Base-by-base conservation (phyloP, 768 basidiomycete genomes). In the Hericium coralloides region DNA sequence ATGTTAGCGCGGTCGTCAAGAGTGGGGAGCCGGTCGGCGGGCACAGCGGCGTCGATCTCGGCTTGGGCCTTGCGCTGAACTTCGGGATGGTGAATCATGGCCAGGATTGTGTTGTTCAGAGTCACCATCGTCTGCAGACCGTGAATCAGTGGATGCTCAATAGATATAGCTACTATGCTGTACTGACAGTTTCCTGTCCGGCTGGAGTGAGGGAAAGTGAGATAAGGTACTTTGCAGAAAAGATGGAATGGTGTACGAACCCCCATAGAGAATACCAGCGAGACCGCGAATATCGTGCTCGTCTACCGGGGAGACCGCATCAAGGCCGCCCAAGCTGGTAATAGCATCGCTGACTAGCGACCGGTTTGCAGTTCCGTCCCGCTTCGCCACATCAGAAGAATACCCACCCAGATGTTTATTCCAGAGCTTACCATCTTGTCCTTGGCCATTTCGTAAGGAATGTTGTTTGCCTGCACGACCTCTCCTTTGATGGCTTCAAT, bases 41-140 rank as follows among this genome's bases (percentile, higher is more conserved):
- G 83, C 38, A 84, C 71, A 15, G 85, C 79, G 1, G 63, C 55
- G 64, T 90, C 88, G 17, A 90, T 76, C 60, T 90, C 87, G 18
- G 73, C 70, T 63, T 87, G 85, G 0, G 83, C 87, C n/a, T n/a
- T 23, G 20, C 48, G 18, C 48, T 49, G 48, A 15, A 22, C 48
- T 55, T 77, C 79, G 36, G 61, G 51, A 4, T 26, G 15, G 41
- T 18, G 41, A 6, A 43, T 18, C 41, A 43, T 43, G 41, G 41
- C 41, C 17, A 43, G 41, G 41, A 43, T 43, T 15, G 18, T 17
- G 17, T 15, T 17, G 41, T 7, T 43, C 12, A 43, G 6, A 9
- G 41, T 43, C 17, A 18, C 41, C 41, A 43, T 43, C 8, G 41
- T 43, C 41, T 43, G 41, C 8, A 17, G 41, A 17, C 15, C 41